Percentiles rank a stretch among this genome's conserved stretches.
These are phyloP conservation scores for Cokeromyces recurvatus DNA, from an alignment of 371 early-diverging fungal species.

Conservation along the genomic window DNA sequence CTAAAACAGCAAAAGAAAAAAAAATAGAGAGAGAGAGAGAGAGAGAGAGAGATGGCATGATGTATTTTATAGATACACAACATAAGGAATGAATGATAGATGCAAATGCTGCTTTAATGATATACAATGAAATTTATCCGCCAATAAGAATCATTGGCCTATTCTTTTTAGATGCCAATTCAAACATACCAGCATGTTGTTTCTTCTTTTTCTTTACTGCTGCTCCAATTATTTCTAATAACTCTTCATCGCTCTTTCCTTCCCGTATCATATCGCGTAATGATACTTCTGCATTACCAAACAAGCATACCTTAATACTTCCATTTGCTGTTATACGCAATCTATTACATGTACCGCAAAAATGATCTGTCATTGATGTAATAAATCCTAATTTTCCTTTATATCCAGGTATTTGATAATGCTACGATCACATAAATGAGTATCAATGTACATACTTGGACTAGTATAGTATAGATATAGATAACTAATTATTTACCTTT, in stretches of 20 bases:
- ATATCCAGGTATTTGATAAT: constrained; percentile 71
- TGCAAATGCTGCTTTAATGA: too few relatives aligned
- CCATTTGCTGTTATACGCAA: constrained; percentile 93
- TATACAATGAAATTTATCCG: too few relatives aligned
- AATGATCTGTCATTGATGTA: constrained; percentile 94
- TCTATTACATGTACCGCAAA: constrained; percentile 91
- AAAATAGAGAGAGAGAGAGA: too few relatives aligned
- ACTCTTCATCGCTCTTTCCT: constrained; percentile 59
- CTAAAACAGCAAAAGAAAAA: too few relatives aligned
- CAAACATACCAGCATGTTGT: constrained; percentile 89
- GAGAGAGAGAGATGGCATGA: too few relatives aligned
- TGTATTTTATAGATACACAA: too few relatives aligned
- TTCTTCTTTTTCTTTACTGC: constrained; percentile 87
- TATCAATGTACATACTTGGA: not conserved
- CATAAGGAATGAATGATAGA: too few relatives aligned
- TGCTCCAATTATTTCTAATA: constrained; percentile 61
- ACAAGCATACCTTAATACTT: constrained; percentile 88
- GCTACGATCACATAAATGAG: constrained; percentile 15
- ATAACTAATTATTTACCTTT: constrained; percentile 45
- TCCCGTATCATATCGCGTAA: constrained; percentile 75
- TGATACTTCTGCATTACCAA: constrained; percentile 86
- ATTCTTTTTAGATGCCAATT: constrained; percentile 77
- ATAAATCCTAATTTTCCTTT: constrained; percentile 90
- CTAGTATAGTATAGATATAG: not conserved
- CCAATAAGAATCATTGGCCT: constrained; percentile 95